Conservation (phyloP, 2,329 filamentous ascomycete genomes). For the Diaporthe sp. region DNA sequence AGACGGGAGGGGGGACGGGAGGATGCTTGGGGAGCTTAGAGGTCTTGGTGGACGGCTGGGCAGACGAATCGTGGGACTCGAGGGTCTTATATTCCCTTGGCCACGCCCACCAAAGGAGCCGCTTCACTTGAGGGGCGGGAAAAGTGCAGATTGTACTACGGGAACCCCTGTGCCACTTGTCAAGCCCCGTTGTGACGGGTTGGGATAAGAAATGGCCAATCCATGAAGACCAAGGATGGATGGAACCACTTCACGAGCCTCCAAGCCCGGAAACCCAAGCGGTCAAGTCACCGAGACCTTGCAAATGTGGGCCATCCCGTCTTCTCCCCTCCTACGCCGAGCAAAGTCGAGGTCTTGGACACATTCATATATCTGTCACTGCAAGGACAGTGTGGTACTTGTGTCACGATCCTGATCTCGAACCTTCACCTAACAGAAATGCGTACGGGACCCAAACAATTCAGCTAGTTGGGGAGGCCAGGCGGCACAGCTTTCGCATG, state of each 20-base stretch:
- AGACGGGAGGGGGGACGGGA: constrained; percentile 15
- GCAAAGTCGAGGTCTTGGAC: constrained; percentile 12
- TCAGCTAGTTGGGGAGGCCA: constrained; percentile 7
- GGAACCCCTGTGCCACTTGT: neutral
- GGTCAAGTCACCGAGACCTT: neutral
- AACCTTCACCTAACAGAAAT: neutral
- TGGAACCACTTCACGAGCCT: constrained; percentile 8
- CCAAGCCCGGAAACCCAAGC: constrained; percentile 6
- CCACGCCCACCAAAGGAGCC: neutral
- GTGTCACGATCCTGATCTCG: neutral
- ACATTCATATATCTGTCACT: constrained; percentile 14
- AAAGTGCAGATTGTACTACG: neutral
- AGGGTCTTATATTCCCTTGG: constrained; percentile 25
- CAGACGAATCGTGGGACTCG: neutral
- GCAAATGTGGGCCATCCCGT: neutral
- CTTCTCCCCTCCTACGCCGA: neutral
- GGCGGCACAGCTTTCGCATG: neutral
- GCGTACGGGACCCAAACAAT: neutral
- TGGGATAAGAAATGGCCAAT: neutral
- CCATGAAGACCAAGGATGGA: constrained; percentile 14
- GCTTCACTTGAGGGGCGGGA: neutral
- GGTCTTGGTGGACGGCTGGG: constrained; percentile 20
- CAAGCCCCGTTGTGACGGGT: neutral
- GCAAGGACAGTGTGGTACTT: neutral
- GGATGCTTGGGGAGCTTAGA: constrained; percentile 24